Evolutionary conservation across 495 filamentous ascomycete species (phyloP).

Genomic region (Daldinia caldariorum): DNA sequence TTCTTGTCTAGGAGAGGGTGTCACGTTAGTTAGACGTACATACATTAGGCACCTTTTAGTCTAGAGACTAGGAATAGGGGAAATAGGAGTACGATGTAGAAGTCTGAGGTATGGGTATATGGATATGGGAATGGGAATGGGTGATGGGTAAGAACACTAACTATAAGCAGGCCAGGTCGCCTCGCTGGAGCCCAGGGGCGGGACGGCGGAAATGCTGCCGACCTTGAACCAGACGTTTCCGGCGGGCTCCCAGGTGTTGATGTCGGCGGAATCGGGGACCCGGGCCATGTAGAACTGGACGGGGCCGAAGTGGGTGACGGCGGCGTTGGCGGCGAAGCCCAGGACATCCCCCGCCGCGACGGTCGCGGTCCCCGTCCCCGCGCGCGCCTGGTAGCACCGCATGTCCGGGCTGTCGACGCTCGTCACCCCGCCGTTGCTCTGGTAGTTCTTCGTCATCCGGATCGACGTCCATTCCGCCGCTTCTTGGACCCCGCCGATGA

Average conservation of each 20-base stretch:
- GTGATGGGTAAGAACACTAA: conserved; percentile 38
- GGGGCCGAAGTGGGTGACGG: conserved; percentile 59
- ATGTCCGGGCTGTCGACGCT: conserved; percentile 54
- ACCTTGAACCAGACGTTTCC: conserved; percentile 64
- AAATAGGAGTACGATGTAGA: too few species aligned
- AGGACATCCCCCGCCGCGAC: conserved; percentile 53
- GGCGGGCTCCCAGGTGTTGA: conserved; percentile 57
- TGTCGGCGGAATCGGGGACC: conserved; percentile 52
- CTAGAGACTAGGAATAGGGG: background rate
- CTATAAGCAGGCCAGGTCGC: conserved; percentile 55
- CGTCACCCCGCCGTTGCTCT: conserved; percentile 54
- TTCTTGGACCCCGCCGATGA: conserved; percentile 50
- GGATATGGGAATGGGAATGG: too few species aligned
- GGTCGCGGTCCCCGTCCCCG: conserved; percentile 48
- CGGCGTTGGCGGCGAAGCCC: conserved; percentile 54
- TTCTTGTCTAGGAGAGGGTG: conserved; percentile 42
- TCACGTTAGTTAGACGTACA: conserved; percentile 5
- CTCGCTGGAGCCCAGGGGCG: conserved; percentile 40
- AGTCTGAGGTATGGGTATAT: too few species aligned
- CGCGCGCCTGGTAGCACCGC: conserved; percentile 55
- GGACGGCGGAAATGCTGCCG: conserved; percentile 48
- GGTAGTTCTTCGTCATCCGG: conserved; percentile 61
- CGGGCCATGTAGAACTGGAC: conserved; percentile 62
- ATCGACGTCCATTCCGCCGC: conserved; percentile 54
- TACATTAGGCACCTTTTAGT: too few species aligned